Percentiles rank a stretch among this genome's conserved stretches.
Evolutionary conservation across 2,329 filamentous ascomycete species (phyloP).

Genomic region (Hypoxylon sp.): DNA sequence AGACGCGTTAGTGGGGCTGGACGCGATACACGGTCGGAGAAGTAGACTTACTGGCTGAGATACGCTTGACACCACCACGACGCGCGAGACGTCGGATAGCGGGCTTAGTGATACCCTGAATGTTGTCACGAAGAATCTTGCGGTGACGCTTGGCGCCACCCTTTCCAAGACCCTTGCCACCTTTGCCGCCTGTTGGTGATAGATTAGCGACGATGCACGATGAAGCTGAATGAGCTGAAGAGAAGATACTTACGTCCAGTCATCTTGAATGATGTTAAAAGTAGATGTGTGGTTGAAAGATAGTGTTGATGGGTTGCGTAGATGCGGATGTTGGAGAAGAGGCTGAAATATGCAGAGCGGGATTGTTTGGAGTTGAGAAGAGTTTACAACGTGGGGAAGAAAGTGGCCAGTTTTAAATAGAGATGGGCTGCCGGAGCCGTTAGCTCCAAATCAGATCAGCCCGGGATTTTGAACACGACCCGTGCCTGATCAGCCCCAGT

Average conservation of each 20-base stretch:
- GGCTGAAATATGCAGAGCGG: constrained; percentile 32
- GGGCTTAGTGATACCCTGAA: constrained; percentile 98
- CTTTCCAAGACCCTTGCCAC: constrained; percentile 47
- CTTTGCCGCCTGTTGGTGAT: constrained; percentile 49
- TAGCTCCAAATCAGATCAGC: constrained; percentile 48
- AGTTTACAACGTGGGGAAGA: constrained; percentile 44
- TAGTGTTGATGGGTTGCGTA: constrained; percentile 19
- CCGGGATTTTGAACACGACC: constrained; percentile 31
- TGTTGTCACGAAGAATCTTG: constrained; percentile 99
- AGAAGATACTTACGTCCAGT: constrained; percentile 47
- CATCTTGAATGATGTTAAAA: constrained; percentile 42
- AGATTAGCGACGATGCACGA: constrained; percentile 17
- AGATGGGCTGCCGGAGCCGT: constrained; percentile 31
- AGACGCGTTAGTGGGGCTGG: constrained; percentile 37
- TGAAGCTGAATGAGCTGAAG: not conserved
- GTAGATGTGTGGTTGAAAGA: constrained; percentile 21
- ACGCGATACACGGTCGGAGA: constrained; percentile 16
- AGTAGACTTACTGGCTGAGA: constrained; percentile 79
- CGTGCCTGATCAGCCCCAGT: constrained; percentile 31
- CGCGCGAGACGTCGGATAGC: constrained; percentile 97
- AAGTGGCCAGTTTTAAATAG: constrained; percentile 40
- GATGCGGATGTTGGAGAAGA: constrained; percentile 27
- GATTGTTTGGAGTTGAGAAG: constrained; percentile 25
- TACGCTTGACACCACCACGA: constrained; percentile 99
- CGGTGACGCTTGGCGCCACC: constrained; percentile 98